Conservation (phyloP, 2,329 filamentous ascomycete genomes). For the Tolypocladium guangdongense region DNA sequence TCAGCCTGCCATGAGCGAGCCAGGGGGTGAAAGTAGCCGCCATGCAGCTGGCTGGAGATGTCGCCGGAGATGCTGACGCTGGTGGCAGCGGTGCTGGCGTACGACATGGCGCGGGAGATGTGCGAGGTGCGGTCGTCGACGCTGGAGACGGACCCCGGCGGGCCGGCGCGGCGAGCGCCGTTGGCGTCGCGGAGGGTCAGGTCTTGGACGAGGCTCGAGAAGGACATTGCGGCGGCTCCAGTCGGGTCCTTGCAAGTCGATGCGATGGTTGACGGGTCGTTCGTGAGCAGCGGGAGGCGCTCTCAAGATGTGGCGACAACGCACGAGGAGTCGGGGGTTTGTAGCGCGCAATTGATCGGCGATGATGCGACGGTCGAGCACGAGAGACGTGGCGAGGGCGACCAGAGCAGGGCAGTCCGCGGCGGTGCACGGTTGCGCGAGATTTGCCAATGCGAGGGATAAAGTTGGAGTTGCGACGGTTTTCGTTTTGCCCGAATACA, state of each 20-base stretch:
- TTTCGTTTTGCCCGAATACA: neutral
- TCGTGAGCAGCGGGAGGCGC: neutral
- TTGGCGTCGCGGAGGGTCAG: constrained; percentile 46
- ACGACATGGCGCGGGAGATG: constrained; percentile 53
- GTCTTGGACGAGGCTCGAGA: constrained; percentile 57
- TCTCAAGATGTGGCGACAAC: neutral
- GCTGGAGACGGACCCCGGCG: constrained; percentile 39
- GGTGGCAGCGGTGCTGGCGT: constrained; percentile 54
- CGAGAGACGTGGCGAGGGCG: neutral
- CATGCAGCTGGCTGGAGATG: constrained; percentile 74
- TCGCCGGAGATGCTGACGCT: constrained; percentile 62
- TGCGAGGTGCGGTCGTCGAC: constrained; percentile 50
- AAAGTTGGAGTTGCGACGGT: neutral
- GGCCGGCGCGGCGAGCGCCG: constrained; percentile 33
- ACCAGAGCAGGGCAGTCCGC: neutral
- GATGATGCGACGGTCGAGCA: too few species aligned
- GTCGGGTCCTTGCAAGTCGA: neutral
- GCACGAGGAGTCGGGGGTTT: neutral
- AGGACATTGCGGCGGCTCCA: constrained; percentile 41
- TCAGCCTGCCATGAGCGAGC: constrained; percentile 75
- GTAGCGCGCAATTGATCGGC: neutral
- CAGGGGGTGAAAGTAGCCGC: constrained; percentile 71
- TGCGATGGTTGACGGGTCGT: neutral
- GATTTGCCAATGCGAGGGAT: neutral
- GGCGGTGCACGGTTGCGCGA: neutral